Percentiles rank a stretch among this genome's conserved stretches.
These are phyloP conservation scores for Microdochium nivale DNA, from an alignment of 2,329 filamentous ascomycete species.

Conservation along the genomic window DNA sequence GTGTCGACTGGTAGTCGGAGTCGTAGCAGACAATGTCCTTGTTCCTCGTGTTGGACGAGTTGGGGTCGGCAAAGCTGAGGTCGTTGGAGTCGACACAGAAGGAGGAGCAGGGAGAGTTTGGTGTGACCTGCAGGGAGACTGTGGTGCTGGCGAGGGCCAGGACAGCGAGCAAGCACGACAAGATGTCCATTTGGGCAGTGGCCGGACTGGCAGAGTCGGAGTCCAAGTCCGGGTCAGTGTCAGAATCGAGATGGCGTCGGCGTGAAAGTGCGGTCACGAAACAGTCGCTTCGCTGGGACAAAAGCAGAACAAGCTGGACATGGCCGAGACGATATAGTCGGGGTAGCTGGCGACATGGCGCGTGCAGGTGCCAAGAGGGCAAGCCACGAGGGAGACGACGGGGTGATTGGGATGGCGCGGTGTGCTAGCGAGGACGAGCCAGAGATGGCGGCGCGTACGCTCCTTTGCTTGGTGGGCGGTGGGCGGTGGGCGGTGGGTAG, in stretches of 20 bases:
- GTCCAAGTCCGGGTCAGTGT: too few relatives aligned
- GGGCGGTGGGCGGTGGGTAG: background rate
- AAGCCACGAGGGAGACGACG: background rate
- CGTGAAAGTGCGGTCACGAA: too few relatives aligned
- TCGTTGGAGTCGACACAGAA: slow-evolving; percentile 34
- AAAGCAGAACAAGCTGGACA: background rate
- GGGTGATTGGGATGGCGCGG: background rate
- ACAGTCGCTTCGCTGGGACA: too few relatives aligned
- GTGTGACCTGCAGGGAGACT: slow-evolving; percentile 39
- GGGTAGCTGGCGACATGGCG: background rate
- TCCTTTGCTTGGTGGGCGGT: too few relatives aligned
- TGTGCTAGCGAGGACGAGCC: background rate
- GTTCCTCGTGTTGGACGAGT: slow-evolving; percentile 33
- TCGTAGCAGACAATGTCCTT: slow-evolving; percentile 40
- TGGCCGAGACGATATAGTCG: background rate
- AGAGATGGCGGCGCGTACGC: background rate
- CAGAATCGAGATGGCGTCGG: too few relatives aligned
- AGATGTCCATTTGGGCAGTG: background rate
- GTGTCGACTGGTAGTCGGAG: slow-evolving; percentile 26
- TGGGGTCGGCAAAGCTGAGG: slow-evolving; percentile 33
- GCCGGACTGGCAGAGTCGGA: too few relatives aligned
- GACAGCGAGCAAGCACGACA: slow-evolving; percentile 3
- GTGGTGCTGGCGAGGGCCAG: slow-evolving; percentile 14
- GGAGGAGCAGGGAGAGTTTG: slow-evolving; percentile 45
- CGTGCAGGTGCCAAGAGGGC: background rate